A percentile compares a stretch with the other conserved stretches of the same genome.
phyloP scores from a whole-genome alignment of 1,139 yeast genomes.

The Scheffersomyces quercinus region DNA sequence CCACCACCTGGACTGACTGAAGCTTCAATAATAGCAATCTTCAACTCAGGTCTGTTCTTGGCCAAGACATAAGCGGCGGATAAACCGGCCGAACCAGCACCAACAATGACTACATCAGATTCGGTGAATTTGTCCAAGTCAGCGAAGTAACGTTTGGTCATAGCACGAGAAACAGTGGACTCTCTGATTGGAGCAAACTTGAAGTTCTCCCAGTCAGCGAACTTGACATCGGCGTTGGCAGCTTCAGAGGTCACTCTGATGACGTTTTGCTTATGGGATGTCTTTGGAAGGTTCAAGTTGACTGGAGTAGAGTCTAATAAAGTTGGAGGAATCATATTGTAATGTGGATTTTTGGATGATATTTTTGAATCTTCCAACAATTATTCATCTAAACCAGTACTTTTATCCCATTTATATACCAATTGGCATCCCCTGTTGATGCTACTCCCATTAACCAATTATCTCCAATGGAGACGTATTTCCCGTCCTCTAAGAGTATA shows the following conservation, averaged over 20 bases:
- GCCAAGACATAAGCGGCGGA: constrained; percentile 75
- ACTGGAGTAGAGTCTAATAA: constrained; percentile 26
- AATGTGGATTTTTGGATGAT: neutral
- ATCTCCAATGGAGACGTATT: too few relatives aligned
- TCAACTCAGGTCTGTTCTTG: constrained; percentile 73
- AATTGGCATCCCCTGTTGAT: too few relatives aligned
- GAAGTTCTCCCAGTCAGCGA: constrained; percentile 67
- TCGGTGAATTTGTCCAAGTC: constrained; percentile 77
- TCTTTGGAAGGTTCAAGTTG: constrained; percentile 3
- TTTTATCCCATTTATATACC: neutral
- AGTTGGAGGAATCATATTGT: constrained; percentile 38
- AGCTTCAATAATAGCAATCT: constrained; percentile 74
- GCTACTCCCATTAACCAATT: too few relatives aligned
- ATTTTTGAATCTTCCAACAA: neutral
- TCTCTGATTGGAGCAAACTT: constrained; percentile 74
- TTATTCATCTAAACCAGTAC: neutral
- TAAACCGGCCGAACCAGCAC: constrained; percentile 80
- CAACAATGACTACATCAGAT: constrained; percentile 72
- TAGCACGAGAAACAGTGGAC: constrained; percentile 80
- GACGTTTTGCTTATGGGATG: constrained; percentile 2
- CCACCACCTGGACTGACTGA: constrained; percentile 82
- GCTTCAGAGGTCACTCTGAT: constrained; percentile 11
- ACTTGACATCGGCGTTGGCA: constrained; percentile 19
- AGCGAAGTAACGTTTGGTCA: constrained; percentile 74
- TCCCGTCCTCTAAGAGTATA: too few relatives aligned